Base-by-base conservation (phyloP, 169 alveolate genomes). In the Plasmodium coatneyi region DNA sequence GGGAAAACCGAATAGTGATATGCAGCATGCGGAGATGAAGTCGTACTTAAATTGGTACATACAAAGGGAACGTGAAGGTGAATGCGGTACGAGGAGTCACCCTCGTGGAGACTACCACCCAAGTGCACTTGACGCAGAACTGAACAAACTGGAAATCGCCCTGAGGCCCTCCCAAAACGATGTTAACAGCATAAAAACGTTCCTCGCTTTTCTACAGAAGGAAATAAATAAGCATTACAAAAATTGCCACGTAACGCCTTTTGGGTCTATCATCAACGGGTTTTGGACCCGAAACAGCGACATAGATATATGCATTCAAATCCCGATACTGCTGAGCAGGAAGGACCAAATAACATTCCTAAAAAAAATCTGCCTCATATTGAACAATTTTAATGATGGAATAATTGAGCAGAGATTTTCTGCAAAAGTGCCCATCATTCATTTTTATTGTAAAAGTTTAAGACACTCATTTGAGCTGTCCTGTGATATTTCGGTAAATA, bases 241-340 rank as follows among this genome's bases (percentile, higher is more conserved):
- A 71, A 91, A 91, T 80, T 91, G 92, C 41, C 81, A 91, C 36
- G 95, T 91, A 70, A 91, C 95, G 19, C 95, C 95, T 19, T 91
- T 91, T 89, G 98, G 98, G 19, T 94, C 97, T 22, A 93, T 96
- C 52, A 95, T 95, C 49, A 96, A 93, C 86, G 97, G 98, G 14
- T 96, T 96, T 30, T 96, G 97, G 97, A 96, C 95, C 56, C 94
- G 93, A 74, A 95, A 94, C 28, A 96, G 98, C 81, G 98, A 96
- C 76, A 89, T 96, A 22, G 98, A 96, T 78, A 84, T 96, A 52
- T 96, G 97, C 84, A 95, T 96, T 5, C 96, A 96, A 90, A 92
- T 96, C 71, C 98, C 98, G 43, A 82, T 95, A 56, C 92, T 95
- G 5, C 90, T 87, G 9, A 93, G 95, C 32, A 71, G 98, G 52